A percentile compares a stretch with the other conserved stretches of the same genome.
Evolutionary conservation across 2,329 filamentous ascomycete genomes (phyloP).

Genomic region (Spiromastix sp.): DNA sequence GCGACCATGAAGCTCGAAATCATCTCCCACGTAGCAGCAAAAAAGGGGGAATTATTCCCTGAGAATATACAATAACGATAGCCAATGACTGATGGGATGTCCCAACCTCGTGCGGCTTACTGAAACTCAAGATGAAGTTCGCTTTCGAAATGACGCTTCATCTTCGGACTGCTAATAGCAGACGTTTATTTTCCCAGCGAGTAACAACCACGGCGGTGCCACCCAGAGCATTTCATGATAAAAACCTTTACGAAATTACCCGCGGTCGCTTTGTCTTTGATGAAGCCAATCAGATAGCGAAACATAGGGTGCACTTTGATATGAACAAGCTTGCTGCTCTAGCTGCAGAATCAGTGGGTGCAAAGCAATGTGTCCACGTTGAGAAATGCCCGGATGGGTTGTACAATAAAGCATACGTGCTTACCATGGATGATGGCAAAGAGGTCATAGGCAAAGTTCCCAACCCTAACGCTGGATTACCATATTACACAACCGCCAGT

Average conservation of each 20-base stretch:
- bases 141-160: too few species aligned
- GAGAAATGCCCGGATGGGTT: conserved; percentile 17
- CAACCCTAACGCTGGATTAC: conserved; percentile 10
- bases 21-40: too few species aligned
- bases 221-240: too few species aligned
- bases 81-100: too few species aligned
- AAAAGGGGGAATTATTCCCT: too few species aligned
- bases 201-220: too few species aligned
- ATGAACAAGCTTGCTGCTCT: conserved; percentile 21
- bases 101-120: too few species aligned
- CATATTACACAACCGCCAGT: conserved; percentile 19
- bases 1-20: too few species aligned
- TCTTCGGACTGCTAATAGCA: too few species aligned
- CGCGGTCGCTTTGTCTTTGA: conserved; percentile 4
- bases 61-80: too few species aligned
- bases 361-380: conserved; percentile 21
- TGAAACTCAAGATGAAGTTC: too few species aligned
- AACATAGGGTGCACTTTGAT: conserved; percentile 18
- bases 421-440: conserved; percentile 15
- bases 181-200: too few species aligned
- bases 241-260: not conserved
- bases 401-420: conserved; percentile 23
- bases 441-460: conserved; percentile 12
- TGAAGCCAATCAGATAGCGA: conserved; percentile 3
- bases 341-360: conserved; percentile 20